Base-by-base conservation (phyloP, 768 basidiomycete species). In the Chlorophyllum brunneum region DNA sequence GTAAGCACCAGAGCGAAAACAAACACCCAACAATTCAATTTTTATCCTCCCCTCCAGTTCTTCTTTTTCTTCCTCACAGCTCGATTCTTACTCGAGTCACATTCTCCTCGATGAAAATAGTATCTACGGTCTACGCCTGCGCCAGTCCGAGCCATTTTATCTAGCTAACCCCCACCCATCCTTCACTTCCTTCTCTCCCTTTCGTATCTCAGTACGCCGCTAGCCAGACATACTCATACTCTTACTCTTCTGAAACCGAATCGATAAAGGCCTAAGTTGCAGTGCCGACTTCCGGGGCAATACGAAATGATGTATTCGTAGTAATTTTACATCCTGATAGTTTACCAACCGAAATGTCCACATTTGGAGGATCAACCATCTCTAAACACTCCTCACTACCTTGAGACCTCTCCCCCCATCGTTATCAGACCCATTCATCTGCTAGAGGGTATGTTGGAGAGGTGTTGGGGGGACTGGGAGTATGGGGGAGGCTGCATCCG, bases 1-100 rank as follows among this genome's bases (percentile, higher is more conserved):
- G 51, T 52, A 44, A 52, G 41, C 51, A 36, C 16, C 24, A 41
- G 29, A 20, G 51, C 24, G 34, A 44, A 52, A 38, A 52, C 41
- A 43, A 52, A 52, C 41, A 43, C 7, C 33, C 31, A 37, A 52
- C 51, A 52, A 52, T 52, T 43, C 51, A 36, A 44, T 34, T 44
- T 44, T 20, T n/a, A 36, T 24, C 9, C 20, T n/a, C 31, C 5
- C 30, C 23, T 5, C 33, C 29, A 4, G 2, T 11, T 22, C 46
- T 18, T 10, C 13, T 23, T 47, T 18, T 36, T 15, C 31, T 20
- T 36, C 33, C 31, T 13, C n/a, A 16, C 23, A 2, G 16, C 46
- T 10, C 15, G 16, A 5, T n/a, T 30, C 23, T 22, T 36, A 33
- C 16, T 13, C 30, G 5, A 10, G 10, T 47, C 15, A n/a, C 16